Evolutionary conservation across 2,329 filamentous ascomycete species (phyloP), one percentile per base, ranked within the genome.

Genomic region (Neonectria punicea): DNA sequence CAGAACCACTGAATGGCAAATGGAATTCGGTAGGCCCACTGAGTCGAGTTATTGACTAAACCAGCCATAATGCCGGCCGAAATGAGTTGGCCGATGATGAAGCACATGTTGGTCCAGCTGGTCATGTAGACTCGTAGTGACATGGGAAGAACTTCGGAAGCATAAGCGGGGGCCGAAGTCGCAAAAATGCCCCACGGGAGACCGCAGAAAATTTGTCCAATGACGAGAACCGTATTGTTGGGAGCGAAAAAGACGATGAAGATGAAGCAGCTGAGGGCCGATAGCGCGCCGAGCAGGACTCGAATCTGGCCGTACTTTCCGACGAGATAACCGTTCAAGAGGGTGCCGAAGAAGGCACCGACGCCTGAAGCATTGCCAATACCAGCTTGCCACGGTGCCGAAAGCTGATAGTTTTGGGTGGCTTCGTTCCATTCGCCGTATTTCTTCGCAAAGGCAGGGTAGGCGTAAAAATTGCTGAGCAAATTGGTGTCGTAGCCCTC

Each of bases 1-100:
- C 82, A 86, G 4, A 80, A 70, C 84, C 84, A 86, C 64, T 86
- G 83, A 0, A 85, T 58, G 0, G 79, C 83, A 59, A 83, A 86
- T 0, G 84, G 83, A 10, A 81, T 82, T 7, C 80, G 76, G 68
- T 83, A 86, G 0, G 80, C 79, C 80, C 81, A 85, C 28, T 84
- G 70, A 2, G 78, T 70, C 0, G 72, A 66, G 20, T 77, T 75
- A 32, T 74, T 65, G 53, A 73, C 67, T 14, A 76, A 64, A 3
- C 73, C 71, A 8, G 70, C 61, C 54, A 76, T 43, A 6, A 78
- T 63, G 0, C 74, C 76, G 3, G 80, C 78, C 0, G 80, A 80
- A 41, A 85, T 77, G 34, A 85, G 73, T 63, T 84, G 82, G 0
- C 83, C 83, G 9, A 84, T 78, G 6, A 79, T 79, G 72, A 80